A percentile compares a stretch with the other conserved stretches of the same genome.
These are phyloP conservation scores for Nicotiana attenuata DNA, from an alignment of 257 asterid species.

Conservation along the genomic window DNA sequence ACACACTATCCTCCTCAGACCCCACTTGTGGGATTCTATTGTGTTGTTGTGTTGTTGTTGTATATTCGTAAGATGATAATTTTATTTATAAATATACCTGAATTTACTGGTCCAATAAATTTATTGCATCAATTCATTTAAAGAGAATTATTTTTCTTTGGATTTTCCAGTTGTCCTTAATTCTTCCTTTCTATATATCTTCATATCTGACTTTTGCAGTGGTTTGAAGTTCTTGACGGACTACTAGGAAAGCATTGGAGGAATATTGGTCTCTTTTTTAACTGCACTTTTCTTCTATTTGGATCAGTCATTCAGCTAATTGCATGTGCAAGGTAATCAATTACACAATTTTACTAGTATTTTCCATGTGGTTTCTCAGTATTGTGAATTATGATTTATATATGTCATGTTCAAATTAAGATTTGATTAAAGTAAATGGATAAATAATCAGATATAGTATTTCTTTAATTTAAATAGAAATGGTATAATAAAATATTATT, in stretches of 20 bases:
- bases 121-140: background rate
- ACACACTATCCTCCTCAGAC: too few species aligned
- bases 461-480: too few species aligned
- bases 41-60: too few species aligned
- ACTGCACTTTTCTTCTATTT: constrained; percentile 89
- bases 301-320: constrained; percentile 94
- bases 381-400: background rate
- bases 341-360: background rate
- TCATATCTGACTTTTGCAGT: constrained; percentile 31
- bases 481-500: background rate
- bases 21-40: too few species aligned
- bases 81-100: background rate
- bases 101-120: background rate
- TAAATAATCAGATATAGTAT: too few species aligned
- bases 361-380: background rate
- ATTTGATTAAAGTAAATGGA: too few species aligned
- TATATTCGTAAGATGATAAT: too few species aligned
- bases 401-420: background rate
- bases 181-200: background rate
- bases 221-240: constrained; percentile 97
- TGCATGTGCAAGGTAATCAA: constrained; percentile 85
- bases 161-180: background rate
- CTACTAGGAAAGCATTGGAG: constrained; percentile 87
- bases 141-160: background rate
- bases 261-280: constrained; percentile 76